phyloP scores from a whole-genome alignment of 495 filamentous ascomycete species.

The Penicillium parvum region DNA sequence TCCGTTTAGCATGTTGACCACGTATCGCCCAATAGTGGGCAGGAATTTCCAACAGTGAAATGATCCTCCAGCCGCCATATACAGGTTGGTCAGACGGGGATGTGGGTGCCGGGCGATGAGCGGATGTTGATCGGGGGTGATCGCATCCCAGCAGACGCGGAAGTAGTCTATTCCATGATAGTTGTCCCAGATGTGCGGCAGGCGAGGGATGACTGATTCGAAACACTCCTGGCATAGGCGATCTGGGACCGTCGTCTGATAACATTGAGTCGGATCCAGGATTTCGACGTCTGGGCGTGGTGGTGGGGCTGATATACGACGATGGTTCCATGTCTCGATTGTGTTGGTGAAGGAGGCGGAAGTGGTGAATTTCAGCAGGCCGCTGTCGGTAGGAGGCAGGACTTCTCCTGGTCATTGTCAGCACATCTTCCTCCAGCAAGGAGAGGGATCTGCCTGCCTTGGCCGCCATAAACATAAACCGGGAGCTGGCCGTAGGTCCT shows the following conservation, averaged over 20 bases:
- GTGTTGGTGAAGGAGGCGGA: conserved; percentile 9
- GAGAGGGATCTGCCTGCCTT: conserved; percentile 25
- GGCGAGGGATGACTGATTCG: conserved; percentile 1
- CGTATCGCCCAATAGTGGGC: conserved; percentile 47
- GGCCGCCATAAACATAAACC: conserved; percentile 34
- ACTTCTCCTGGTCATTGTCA: not conserved
- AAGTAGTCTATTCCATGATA: conserved; percentile 12
- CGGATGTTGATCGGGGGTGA: conserved; percentile 40
- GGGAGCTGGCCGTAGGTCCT: conserved; percentile 28
- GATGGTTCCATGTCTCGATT: not conserved
- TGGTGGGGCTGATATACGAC: too few species aligned
- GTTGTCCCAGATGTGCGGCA: not conserved
- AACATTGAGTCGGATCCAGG: too few species aligned
- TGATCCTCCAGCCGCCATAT: conserved; percentile 39
- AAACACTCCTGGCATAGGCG: not conserved
- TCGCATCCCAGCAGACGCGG: conserved; percentile 36
- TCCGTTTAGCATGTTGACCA: conserved; percentile 41
- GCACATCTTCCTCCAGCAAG: too few species aligned
- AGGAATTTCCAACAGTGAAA: conserved; percentile 52
- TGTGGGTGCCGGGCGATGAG: conserved; percentile 43
- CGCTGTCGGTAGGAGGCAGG: conserved; percentile 1
- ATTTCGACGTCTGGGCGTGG: too few species aligned
- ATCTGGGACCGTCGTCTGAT: conserved; percentile 3
- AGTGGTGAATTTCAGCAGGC: conserved; percentile 9
- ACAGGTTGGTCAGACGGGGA: conserved; percentile 35